Conservation (phyloP, 2,329 filamentous ascomycete species). For the Trematosphaeria pertusa region DNA sequence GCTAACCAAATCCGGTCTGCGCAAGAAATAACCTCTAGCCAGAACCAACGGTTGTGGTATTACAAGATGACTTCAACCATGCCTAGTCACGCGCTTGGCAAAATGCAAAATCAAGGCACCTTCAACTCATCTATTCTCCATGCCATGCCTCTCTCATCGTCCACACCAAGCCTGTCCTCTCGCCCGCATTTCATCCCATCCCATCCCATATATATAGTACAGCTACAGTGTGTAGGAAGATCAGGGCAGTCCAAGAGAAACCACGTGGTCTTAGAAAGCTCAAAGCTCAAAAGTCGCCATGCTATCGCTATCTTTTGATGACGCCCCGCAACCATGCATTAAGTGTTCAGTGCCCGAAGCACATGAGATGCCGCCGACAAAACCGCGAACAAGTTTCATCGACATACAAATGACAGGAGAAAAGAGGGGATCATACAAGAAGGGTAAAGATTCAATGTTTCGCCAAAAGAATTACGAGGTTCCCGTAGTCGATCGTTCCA, state of each 20-base stretch:
- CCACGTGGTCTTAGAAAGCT: no score
- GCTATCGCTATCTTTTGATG: slow-evolving; percentile 1
- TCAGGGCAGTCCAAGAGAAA: neutral
- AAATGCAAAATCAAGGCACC: no score
- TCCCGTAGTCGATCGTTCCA: slow-evolving; percentile 1
- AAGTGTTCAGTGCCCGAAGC: slow-evolving; percentile 1
- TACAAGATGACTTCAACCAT: no score
- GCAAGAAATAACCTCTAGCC: no score
- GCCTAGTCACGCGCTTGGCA: no score
- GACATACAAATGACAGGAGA: neutral
- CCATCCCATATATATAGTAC: slow-evolving; percentile 19
- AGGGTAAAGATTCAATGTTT: slow-evolving; percentile 5
- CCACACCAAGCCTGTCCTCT: no score
- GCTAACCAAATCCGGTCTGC: no score
- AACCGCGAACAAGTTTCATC: neutral
- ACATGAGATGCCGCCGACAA: neutral
- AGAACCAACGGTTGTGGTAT: no score
- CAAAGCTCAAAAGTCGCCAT: no score
- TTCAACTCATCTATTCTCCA: no score
- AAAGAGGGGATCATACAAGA: slow-evolving; percentile 19
- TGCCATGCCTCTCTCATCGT: no score
- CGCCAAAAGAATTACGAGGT: slow-evolving; percentile 3
- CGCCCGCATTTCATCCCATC: no score
- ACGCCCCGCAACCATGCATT: slow-evolving; percentile 13
- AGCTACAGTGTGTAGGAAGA: slow-evolving; percentile 9